Percentiles rank a stretch among this genome's conserved stretches.
These are phyloP conservation scores for Anacardium occidentale DNA, from an alignment of 345 rosid species.

Conservation along the genomic window DNA sequence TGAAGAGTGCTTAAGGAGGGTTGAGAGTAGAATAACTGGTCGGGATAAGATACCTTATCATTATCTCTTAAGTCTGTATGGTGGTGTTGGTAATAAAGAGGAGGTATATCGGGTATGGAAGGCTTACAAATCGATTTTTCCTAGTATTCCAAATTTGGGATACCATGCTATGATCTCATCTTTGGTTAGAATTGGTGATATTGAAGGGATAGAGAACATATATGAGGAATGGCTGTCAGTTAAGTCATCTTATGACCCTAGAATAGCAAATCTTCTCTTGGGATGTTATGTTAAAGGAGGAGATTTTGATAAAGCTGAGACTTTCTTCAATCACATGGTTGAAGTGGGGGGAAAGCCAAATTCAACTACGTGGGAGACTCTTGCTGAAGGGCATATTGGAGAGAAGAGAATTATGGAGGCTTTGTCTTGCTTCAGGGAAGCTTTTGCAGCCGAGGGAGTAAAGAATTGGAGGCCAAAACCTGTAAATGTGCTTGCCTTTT, in stretches of 20 bases:
- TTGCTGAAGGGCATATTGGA: slow-evolving; percentile 61
- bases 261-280: slow-evolving; percentile 80
- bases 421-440: slow-evolving; percentile 60
- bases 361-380: slow-evolving; percentile 80
- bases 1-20: slow-evolving; percentile 72
- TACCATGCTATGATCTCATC: slow-evolving; percentile 81
- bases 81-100: slow-evolving; percentile 62
- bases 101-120: slow-evolving; percentile 80
- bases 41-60: slow-evolving; percentile 81
- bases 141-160: slow-evolving; percentile 75
- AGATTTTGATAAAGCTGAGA: slow-evolving; percentile 57
- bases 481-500: slow-evolving; percentile 44
- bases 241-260: slow-evolving; percentile 70
- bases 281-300: slow-evolving; percentile 59
- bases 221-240: slow-evolving; percentile 77
- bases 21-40: slow-evolving; percentile 81
- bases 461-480: slow-evolving; percentile 77
- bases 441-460: slow-evolving; percentile 52
- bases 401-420: slow-evolving; percentile 55
- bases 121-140: slow-evolving; percentile 70
- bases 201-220: slow-evolving; percentile 71
- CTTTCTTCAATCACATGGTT: slow-evolving; percentile 52
- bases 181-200: slow-evolving; percentile 59
- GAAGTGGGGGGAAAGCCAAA: slow-evolving; percentile 81
- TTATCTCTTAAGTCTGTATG: slow-evolving; percentile 81